Conservation (phyloP, 257 asterid genomes). For the Gentiana straminea region DNA sequence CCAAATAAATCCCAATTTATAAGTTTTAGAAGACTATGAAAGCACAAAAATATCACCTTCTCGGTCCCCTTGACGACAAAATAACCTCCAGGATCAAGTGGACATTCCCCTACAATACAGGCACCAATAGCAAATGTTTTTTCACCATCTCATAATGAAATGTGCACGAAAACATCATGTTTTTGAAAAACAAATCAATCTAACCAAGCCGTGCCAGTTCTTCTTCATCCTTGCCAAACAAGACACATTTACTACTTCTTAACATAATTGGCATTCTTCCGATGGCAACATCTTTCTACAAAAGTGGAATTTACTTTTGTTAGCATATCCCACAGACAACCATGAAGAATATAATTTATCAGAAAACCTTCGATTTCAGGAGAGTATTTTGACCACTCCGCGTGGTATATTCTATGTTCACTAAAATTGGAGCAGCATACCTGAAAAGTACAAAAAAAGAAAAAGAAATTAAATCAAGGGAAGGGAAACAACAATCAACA, state of each 20-base stretch:
- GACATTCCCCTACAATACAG: constrained; percentile 72
- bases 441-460: constrained; percentile 29
- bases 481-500: background rate
- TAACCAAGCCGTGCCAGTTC: constrained; percentile 75
- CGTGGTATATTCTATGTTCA: constrained; percentile 32
- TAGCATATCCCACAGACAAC: constrained; percentile 22
- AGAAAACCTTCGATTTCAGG: constrained; percentile 7
- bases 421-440: constrained; percentile 79
- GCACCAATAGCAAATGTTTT: background rate
- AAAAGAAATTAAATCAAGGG: background rate
- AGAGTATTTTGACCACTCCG: constrained; percentile 27
- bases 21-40: background rate
- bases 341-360: background rate
- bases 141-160: background rate
- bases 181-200: constrained; percentile 11
- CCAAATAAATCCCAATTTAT: background rate
- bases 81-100: constrained; percentile 97
- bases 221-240: constrained; percentile 79
- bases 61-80: constrained; percentile 84
- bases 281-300: constrained; percentile 39
- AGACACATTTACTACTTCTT: constrained; percentile 58
- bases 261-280: constrained; percentile 96
- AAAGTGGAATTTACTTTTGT: constrained; percentile 6
- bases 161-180: background rate
- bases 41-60: constrained; percentile 42